Evolutionary conservation across 1,139 yeast species (phyloP).

Genomic region (Candida tetrigidarum): DNA sequence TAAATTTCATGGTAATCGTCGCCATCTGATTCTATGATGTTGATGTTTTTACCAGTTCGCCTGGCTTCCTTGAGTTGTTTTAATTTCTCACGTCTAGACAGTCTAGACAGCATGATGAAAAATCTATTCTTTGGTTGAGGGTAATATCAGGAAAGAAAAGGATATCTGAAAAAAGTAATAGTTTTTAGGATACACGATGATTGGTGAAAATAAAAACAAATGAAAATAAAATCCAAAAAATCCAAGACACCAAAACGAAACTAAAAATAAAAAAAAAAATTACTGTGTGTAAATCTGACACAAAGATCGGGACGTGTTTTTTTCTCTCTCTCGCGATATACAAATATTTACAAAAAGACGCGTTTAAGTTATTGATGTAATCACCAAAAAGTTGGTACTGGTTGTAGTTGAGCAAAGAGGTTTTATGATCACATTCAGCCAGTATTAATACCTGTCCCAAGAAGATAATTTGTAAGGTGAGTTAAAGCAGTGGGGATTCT

Average conservation of each 20-base stretch:
- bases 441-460: no score
- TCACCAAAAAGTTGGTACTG: background rate
- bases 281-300: background rate
- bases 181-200: constrained; percentile 1
- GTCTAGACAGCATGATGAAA: constrained; percentile 32
- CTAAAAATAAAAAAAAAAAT: background rate
- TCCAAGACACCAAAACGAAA: background rate
- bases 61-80: constrained; percentile 47
- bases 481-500: no score
- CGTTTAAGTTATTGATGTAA: background rate
- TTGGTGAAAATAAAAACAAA: no score
- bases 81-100: constrained; percentile 38
- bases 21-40: constrained; percentile 22
- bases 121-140: background rate
- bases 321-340: background rate
- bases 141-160: constrained; percentile 1
- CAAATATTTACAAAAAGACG: constrained; percentile 1
- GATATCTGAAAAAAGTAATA: constrained; percentile 1
- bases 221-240: no score
- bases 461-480: no score
- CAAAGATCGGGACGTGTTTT: constrained; percentile 3
- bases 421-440: no score
- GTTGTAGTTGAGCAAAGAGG: background rate
- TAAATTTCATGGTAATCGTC: constrained; percentile 51
- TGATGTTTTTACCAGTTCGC: constrained; percentile 34